Base-by-base conservation (phyloP, 2,329 filamentous ascomycete genomes). In the Colletotrichum truncatum region DNA sequence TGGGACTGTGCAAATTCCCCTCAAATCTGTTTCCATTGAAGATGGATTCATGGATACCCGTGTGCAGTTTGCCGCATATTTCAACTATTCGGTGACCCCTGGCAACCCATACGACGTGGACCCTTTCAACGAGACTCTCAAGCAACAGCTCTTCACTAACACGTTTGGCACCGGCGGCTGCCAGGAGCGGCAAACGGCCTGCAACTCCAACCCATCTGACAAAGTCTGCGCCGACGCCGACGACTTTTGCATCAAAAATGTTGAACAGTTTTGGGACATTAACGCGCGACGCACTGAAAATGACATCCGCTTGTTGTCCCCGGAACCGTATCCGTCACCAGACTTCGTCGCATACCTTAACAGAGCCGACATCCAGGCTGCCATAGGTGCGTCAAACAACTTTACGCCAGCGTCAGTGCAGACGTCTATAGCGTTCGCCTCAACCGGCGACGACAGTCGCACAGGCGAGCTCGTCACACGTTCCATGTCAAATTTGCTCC, bases 31-130 rank as follows among this genome's bases (percentile, higher is more conserved):
- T 8, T 59, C 61, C 2, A 64, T 64, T 1, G 61, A 64, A 9
- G 61, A 64, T 9, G 61, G 61, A 3, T 60, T 64, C 28, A 59
- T 59, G 54, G 61, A 64, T 18, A 60, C 55, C 14, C 41, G 61
- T 2, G 55, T 60, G 3, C 61, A 64, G 9, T 64, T 60, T 10
- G 61, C 26, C 1, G 45, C 61, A 10, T 64, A 64, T 12, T 60
- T 60, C 16, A 60, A 64, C 46, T 64, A 64, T 55, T 59, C 55
- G 1, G 45, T 46, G 5, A n/a, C 16, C 16, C 32, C 34, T 0
- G 55, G 55, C 5, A 60, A 60, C 23, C 61, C 61, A 3, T 64
- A 64, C 48, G 61, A 60, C 38, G 1, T 64, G 6, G 25, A 4
- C 23, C 55, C 55, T 2, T 64, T 52, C 1, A 64, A 64, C 46